phyloP scores from a whole-genome alignment of 345 rosid genomes.

The Kandelia obovata region DNA sequence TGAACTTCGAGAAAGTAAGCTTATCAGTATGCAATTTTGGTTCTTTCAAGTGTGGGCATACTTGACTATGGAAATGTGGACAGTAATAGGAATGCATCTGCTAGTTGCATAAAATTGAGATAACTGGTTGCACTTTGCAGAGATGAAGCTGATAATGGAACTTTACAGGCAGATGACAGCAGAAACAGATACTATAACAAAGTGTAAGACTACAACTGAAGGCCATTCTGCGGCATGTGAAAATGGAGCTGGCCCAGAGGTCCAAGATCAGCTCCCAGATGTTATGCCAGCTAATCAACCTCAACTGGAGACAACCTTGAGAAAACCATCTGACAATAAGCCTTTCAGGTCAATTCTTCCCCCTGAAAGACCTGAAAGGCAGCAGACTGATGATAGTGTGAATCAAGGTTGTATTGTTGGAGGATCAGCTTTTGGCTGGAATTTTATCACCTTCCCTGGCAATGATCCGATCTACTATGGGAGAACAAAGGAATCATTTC shows the following conservation, averaged over 20 bases:
- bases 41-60: not conserved
- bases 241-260: conserved; percentile 31
- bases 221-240: conserved; percentile 40
- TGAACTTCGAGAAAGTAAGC: conserved; percentile 73
- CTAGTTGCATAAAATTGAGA: not conserved
- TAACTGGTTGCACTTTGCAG: conserved; percentile 31
- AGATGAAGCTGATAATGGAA: conserved; percentile 57
- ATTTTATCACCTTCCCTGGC: conserved; percentile 59
- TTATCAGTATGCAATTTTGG: not conserved
- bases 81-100: not conserved
- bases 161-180: conserved; percentile 51
- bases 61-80: not conserved
- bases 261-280: conserved; percentile 16
- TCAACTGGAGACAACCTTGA: conserved; percentile 12
- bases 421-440: conserved; percentile 92
- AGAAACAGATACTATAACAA: conserved; percentile 29
- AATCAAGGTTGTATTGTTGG: conserved; percentile 48
- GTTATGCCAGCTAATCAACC: conserved; percentile 13
- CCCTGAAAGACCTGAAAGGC: conserved; percentile 29
- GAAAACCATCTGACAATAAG: conserved; percentile 30
- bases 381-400: conserved; percentile 27
- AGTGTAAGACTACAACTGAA: conserved; percentile 28
- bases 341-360: conserved; percentile 14
- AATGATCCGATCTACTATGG: conserved; percentile 55
- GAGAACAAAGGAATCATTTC: conserved; percentile 63